Evolutionary conservation across 1,139 yeast species (phyloP), one percentile per base, ranked within the genome.

Genomic region (Suhomyces guaymorum): DNA sequence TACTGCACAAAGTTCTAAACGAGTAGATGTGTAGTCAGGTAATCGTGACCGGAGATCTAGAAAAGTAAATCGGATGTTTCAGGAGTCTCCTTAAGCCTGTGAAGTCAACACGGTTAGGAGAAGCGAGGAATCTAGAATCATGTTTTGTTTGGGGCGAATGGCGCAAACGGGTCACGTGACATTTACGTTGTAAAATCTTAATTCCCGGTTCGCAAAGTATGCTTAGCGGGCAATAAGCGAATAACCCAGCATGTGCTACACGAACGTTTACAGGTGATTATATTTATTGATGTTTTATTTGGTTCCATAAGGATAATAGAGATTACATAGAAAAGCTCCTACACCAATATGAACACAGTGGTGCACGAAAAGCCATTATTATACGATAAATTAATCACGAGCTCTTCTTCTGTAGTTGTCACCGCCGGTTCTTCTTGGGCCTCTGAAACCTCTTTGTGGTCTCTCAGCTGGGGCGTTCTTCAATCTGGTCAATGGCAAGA

Each of bases 401-500:
- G 67, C 63, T 66, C 73, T 66, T 63, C 73, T 67, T 66, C 73
- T 66, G 69, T 57, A 63, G 51, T 57, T 55, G 44, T 55, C 63
- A 52, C 59, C 55, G 46, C 59, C 55, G 46, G 59, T 74, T 56
- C 63, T 57, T 50, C 58, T 58, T 47, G 60, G 60, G 40, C 57
- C 73, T 63, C 52, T 54, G 38, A 50, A 48, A 52, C 73, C 73
- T 60, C 70, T 64, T 71, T 70, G 75, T 67, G 73, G 81, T 79
- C 82, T 85, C 75, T 80, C 92, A 77, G 82, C 88, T 68, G 86
- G 82, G 66, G 88, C 83, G 67, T 83, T 89, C 82, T 85, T 90
- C 80, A 89, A 87, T 83, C 94, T 87, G 73, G 98, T 92, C 73
- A 87, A 84, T 70, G 99, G 99, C 71, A 90, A 94, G 73, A 92